phyloP scores from a whole-genome alignment of 305 asterid genomes.

The Striga hermonthica region DNA sequence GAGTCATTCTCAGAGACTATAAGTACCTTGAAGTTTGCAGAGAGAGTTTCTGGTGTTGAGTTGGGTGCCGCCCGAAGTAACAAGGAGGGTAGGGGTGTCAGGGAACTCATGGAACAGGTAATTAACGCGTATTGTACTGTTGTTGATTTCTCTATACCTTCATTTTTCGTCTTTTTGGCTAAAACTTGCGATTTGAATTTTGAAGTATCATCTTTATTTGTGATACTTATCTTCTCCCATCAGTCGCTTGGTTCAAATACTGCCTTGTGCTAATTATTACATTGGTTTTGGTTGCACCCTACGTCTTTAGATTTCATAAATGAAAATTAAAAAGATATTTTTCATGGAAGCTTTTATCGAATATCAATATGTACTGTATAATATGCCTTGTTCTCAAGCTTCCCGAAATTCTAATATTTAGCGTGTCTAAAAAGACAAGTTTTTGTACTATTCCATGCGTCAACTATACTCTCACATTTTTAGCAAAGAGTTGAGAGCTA shows the following conservation, averaged over 20 bases:
- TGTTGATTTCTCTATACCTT: conserved; percentile 10
- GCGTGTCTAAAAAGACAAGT: no score
- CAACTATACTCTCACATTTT: no score
- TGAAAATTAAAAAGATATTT: neutral
- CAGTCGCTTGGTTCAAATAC: conserved; percentile 11
- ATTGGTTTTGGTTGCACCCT: neutral
- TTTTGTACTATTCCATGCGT: no score
- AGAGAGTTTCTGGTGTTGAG: conserved; percentile 97
- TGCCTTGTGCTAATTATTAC: conserved; percentile 23
- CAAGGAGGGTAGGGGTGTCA: conserved; percentile 81
- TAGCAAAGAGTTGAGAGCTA: no score
- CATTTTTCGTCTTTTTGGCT: neutral
- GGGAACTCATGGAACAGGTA: conserved; percentile 98
- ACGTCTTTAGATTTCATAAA: neutral
- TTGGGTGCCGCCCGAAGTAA: conserved; percentile 91
- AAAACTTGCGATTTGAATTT: conserved; percentile 13
- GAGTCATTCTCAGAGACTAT: conserved; percentile 83
- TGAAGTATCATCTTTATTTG: neutral
- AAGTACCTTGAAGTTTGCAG: conserved; percentile 94
- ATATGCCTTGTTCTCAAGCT: no score
- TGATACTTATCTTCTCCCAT: conserved; percentile 19
- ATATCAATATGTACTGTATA: no score
- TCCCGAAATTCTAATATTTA: no score
- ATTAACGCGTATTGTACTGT: conserved; percentile 21
- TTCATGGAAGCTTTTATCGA: neutral